Conservation (phyloP, 345 rosid species). For the Rhizophora mangle region DNA sequence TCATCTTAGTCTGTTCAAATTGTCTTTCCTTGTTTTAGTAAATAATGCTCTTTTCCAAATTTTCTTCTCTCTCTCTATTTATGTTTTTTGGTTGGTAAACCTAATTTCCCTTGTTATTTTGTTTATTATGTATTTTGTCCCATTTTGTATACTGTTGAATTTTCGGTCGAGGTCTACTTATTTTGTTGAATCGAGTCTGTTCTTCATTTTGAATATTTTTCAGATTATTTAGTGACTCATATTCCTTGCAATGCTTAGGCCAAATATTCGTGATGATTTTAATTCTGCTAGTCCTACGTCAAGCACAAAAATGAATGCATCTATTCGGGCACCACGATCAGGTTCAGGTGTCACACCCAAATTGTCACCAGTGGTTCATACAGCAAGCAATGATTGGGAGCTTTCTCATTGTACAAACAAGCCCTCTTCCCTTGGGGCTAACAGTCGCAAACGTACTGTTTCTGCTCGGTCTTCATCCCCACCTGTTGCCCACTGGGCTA, state of each 20-base stretch:
- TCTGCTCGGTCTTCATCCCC: slow-evolving; percentile 76
- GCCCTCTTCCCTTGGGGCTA: slow-evolving; percentile 63
- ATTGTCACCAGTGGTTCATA: slow-evolving; percentile 60
- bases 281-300: slow-evolving; percentile 70
- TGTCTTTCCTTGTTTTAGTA: too few relatives aligned
- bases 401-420: slow-evolving; percentile 73
- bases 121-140: not conserved
- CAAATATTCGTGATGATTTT: slow-evolving; percentile 62
- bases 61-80: too few relatives aligned
- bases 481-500: slow-evolving; percentile 79
- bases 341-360: slow-evolving; percentile 61
- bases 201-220: not conserved
- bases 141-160: not conserved
- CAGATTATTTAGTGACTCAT: not conserved
- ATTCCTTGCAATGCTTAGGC: slow-evolving; percentile 41
- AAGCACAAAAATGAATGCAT: slow-evolving; percentile 53
- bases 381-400: slow-evolving; percentile 76
- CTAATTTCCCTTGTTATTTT: not conserved
- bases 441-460: slow-evolving; percentile 66
- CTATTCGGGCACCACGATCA: slow-evolving; percentile 73
- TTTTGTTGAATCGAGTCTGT: not conserved
- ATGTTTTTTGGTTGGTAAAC: too few relatives aligned
- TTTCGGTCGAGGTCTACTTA: not conserved
- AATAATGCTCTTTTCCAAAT: too few relatives aligned
- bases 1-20: too few relatives aligned